Base-by-base conservation (phyloP, 2,329 filamentous ascomycete species). In the Hypomyces perniciosus region DNA sequence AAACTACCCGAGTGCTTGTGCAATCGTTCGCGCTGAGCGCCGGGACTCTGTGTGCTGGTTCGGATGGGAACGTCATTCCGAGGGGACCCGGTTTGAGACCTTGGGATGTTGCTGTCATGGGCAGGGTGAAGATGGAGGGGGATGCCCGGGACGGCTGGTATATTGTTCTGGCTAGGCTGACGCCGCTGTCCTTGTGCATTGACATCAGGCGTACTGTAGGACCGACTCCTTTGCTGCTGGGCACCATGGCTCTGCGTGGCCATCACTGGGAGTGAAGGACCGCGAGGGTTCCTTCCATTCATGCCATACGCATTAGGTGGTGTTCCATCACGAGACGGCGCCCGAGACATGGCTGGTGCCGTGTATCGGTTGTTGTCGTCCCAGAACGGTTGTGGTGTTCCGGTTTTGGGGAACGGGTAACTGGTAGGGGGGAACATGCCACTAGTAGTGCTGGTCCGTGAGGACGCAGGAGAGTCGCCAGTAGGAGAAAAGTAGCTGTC, bases 401-500 rank as follows among this genome's bases (percentile, higher is more conserved):
- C 77, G 2, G 59, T 81, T 55, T 90, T 85, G 46, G 90, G 85
- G 62, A 95, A 95, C 1, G 84, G 82, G 56, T 78, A 81, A 4
- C 68, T 66, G n/a, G 69, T 68, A 1, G 68, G 63, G 1, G 68
- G 65, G 61, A 90, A 95, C 64, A 90, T 84, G 42, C 84, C 82
- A 38, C 88, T 90, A 5, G 88, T 79, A 1, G 83, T 83, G 65
- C 87, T 91, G 6, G 86, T 85, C 45, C 88, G 79, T 27, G 85
- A 85, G 10, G 86, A 89, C 40, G 83, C 83, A 8, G 88, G 88
- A 0, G 88, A 90, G 49, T 96, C 91, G 33, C 78, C 80, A 2
- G 85, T 79, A 0, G 93, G 93, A 0, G 92, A 97, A 68, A 99
- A 99, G 70, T 96, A 97, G 4, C 91, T 96, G 52, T 90, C 89